Evolutionary conservation across 1,284 basidiomycete genomes (phyloP).

Genomic region (Melampsora americana): DNA sequence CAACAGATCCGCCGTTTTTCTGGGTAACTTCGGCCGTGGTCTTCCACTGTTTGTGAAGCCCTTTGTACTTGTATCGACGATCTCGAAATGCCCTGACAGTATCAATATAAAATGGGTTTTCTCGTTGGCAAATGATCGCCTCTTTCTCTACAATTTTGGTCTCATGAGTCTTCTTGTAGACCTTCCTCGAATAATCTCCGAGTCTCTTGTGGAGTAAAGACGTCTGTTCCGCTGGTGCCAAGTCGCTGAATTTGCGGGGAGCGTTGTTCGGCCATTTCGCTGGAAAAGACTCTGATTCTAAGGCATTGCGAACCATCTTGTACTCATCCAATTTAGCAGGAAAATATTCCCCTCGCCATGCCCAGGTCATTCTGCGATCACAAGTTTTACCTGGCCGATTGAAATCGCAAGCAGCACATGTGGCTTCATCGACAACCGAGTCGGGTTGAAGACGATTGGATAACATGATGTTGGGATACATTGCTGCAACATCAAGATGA

Average conservation of each 20-base stretch:
- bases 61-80: slow-evolving; percentile 98
- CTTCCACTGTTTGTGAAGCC: slow-evolving; percentile 98
- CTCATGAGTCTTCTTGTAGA: slow-evolving; percentile 99
- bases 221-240: slow-evolving; percentile 81
- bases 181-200: slow-evolving; percentile 96
- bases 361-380: slow-evolving; percentile 92
- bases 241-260: slow-evolving; percentile 76
- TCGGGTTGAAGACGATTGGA: slow-evolving; percentile 98
- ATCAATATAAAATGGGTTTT: slow-evolving; percentile 99
- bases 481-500: slow-evolving; percentile 97
- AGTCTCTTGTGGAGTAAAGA: slow-evolving; percentile 92
- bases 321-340: slow-evolving; percentile 96
- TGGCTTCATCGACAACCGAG: slow-evolving; percentile 93
- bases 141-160: slow-evolving; percentile 92
- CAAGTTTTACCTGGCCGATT: slow-evolving; percentile 94
- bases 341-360: slow-evolving; percentile 98
- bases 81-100: slow-evolving; percentile 97
- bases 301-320: slow-evolving; percentile 97
- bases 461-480: slow-evolving; percentile 99
- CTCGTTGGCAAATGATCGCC: slow-evolving; percentile 93
- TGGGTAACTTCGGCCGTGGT: slow-evolving; percentile 83
- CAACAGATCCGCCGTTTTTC: slow-evolving; percentile 67
- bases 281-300: slow-evolving; percentile 92
- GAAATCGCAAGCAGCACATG: slow-evolving; percentile 96
- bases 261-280: slow-evolving; percentile 70